Conservation (phyloP, 2,329 filamentous ascomycete genomes). For the Colletotrichum viniferum region DNA sequence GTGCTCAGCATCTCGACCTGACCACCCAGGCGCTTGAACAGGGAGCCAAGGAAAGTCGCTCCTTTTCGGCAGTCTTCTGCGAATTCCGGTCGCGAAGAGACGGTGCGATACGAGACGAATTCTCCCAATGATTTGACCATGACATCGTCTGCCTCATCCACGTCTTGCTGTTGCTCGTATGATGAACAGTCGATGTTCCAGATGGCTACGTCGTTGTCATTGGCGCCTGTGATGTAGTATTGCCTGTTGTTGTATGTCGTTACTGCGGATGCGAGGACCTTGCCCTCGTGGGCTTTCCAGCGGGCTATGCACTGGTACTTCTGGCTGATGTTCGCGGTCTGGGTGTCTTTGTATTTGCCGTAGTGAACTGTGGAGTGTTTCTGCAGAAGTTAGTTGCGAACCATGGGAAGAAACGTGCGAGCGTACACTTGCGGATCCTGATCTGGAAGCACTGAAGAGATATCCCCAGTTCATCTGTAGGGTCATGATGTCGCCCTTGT, state of each 20-base stretch:
- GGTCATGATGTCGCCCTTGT: constrained; percentile 83
- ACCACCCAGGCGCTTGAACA: constrained; percentile 92
- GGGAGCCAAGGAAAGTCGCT: constrained; percentile 84
- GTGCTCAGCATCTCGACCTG: constrained; percentile 90
- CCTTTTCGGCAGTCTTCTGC: constrained; percentile 91
- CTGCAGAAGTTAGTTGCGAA: constrained; percentile 40
- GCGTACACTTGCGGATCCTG: constrained; percentile 81
- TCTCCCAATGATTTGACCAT: constrained; percentile 77
- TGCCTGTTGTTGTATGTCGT: constrained; percentile 72
- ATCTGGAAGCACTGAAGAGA: constrained; percentile 87
- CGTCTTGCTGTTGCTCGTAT: constrained; percentile 26
- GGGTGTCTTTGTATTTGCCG: constrained; percentile 55
- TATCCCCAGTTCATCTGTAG: constrained; percentile 85
- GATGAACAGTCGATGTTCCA: constrained; percentile 69
- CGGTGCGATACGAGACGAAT: constrained; percentile 89
- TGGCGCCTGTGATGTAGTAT: constrained; percentile 94
- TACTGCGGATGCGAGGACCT: constrained; percentile 84
- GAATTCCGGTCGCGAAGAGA: constrained; percentile 86
- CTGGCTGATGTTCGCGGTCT: constrained; percentile 66
- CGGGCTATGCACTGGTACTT: constrained; percentile 80
- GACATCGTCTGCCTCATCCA: constrained; percentile 53
- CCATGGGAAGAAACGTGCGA: too few species aligned
- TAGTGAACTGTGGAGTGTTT: constrained; percentile 72
- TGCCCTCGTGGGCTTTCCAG: constrained; percentile 85
- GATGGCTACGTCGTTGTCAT: constrained; percentile 86